A percentile compares a stretch with the other conserved stretches of the same genome.
phyloP scores from a whole-genome alignment of 2,329 filamentous ascomycete genomes.

The Dothistroma septosporum region DNA sequence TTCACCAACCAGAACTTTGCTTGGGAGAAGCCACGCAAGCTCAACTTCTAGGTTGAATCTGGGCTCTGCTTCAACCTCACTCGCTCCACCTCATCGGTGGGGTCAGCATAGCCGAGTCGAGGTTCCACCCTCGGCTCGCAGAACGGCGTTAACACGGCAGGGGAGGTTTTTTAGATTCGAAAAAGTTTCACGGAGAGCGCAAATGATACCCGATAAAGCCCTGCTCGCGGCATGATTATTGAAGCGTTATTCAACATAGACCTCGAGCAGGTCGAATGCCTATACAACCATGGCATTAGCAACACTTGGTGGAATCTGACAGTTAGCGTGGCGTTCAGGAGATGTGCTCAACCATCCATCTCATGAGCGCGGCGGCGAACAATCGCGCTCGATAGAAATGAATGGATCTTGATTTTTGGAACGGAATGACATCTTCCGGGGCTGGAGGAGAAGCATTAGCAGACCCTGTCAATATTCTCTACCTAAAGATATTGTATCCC shows the following conservation, averaged over 20 bases:
- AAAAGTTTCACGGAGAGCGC: slow-evolving; percentile 24
- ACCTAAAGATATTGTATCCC: background rate
- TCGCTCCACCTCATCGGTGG: slow-evolving; percentile 6
- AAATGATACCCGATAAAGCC: slow-evolving; percentile 26
- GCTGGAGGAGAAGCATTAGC: background rate
- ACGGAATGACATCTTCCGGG: background rate
- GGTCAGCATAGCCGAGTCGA: slow-evolving; percentile 13
- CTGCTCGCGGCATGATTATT: slow-evolving; percentile 24
- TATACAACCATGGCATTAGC: slow-evolving; percentile 6
- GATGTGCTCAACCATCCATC: slow-evolving; percentile 28
- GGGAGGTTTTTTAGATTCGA: slow-evolving; percentile 8
- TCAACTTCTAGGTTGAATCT: slow-evolving; percentile 70
- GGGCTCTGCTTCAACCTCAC: background rate
- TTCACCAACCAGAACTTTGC: slow-evolving; percentile 97
- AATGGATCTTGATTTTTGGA: slow-evolving; percentile 10
- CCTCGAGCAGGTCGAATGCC: slow-evolving; percentile 19
- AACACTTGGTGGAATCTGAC: slow-evolving; percentile 17
- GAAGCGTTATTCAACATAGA: slow-evolving; percentile 28
- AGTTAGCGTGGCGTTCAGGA: slow-evolving; percentile 30
- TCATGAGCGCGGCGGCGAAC: slow-evolving; percentile 18
- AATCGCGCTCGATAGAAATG: slow-evolving; percentile 23
- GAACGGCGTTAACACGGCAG: slow-evolving; percentile 16
- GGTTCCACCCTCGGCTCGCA: slow-evolving; percentile 15
- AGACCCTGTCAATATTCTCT: background rate
- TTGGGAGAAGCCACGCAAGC: slow-evolving; percentile 97